phyloP scores from a whole-genome alignment of 2,329 filamentous ascomycete genomes.

The Verticillium longisporum region DNA sequence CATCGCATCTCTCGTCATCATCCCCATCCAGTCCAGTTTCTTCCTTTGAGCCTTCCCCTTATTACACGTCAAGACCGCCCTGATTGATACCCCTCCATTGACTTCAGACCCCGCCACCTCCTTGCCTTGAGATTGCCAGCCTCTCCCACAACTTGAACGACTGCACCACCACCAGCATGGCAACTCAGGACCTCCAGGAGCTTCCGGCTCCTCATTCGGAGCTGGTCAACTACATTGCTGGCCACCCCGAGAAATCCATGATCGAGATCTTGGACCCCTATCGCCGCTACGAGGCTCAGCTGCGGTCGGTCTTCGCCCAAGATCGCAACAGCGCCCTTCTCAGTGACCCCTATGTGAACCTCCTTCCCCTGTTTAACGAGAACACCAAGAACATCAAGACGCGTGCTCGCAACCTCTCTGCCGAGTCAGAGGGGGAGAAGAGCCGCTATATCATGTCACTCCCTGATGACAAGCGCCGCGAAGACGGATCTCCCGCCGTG shows the following conservation, averaged over 20 bases:
- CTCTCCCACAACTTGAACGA: neutral
- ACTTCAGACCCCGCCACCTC: neutral
- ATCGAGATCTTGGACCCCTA: conserved; percentile 57
- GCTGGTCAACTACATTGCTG: conserved; percentile 46
- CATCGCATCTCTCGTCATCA: neutral
- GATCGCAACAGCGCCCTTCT: conserved; percentile 53
- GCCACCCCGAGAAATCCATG: conserved; percentile 46
- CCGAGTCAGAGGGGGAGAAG: conserved; percentile 53
- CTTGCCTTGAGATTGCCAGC: neutral
- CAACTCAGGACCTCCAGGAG: conserved; percentile 30
- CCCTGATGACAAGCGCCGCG: conserved; percentile 52
- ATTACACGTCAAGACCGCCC: no score
- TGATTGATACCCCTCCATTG: neutral
- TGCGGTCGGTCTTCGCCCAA: conserved; percentile 64
- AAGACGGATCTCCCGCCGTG: conserved; percentile 58
- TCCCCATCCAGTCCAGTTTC: neutral
- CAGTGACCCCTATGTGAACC: conserved; percentile 51
- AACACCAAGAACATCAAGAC: conserved; percentile 51
- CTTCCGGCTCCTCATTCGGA: conserved; percentile 38
- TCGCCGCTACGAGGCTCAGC: conserved; percentile 58
- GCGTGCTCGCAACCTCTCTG: conserved; percentile 51
- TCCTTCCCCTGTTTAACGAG: conserved; percentile 58
- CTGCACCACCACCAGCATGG: conserved; percentile 21
- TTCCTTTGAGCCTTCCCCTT: neutral
- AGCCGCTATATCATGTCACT: conserved; percentile 66